phyloP scores from a whole-genome alignment of 2,329 filamentous ascomycete genomes.

The Calycina herbarum region DNA sequence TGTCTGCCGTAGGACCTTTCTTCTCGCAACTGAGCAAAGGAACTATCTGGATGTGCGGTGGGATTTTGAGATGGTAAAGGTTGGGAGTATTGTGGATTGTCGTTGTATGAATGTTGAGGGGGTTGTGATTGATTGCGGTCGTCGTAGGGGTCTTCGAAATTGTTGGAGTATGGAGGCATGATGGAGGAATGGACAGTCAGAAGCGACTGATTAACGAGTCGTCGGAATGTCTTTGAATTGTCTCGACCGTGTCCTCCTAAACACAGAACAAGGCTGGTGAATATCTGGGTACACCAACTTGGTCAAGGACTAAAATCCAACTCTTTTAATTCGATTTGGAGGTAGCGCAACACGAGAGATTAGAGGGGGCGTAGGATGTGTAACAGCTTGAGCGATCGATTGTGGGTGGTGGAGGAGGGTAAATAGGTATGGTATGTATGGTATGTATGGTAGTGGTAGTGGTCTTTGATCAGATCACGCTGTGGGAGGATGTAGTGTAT shows the following conservation, averaged over 20 bases:
- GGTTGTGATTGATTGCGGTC: conserved; percentile 15
- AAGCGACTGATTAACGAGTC: not conserved
- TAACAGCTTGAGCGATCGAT: not conserved
- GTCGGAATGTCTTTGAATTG: not conserved
- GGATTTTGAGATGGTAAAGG: conserved; percentile 7
- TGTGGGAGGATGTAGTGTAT: no score
- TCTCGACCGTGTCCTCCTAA: not conserved
- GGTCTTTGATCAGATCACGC: no score
- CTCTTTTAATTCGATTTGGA: not conserved
- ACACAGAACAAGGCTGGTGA: conserved; percentile 5
- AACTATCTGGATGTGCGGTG: conserved; percentile 30
- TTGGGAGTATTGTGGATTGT: conserved; percentile 14
- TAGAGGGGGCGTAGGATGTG: not conserved
- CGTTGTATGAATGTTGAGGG: conserved; percentile 7
- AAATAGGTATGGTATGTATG: not conserved
- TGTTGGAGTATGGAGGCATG: conserved; percentile 17
- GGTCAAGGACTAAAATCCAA: not conserved
- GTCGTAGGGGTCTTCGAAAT: conserved; percentile 24
- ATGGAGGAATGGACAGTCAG: conserved; percentile 9
- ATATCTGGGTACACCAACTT: not conserved
- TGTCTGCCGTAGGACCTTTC: conserved; percentile 26
- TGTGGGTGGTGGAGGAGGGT: not conserved
- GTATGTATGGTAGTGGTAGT: not conserved
- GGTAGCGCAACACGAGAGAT: conserved; percentile 1
- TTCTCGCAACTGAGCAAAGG: conserved; percentile 31